A percentile compares a stretch with the other conserved stretches of the same genome.
phyloP scores from a whole-genome alignment of 805 yeast species.

The Ogataea kodamae region DNA sequence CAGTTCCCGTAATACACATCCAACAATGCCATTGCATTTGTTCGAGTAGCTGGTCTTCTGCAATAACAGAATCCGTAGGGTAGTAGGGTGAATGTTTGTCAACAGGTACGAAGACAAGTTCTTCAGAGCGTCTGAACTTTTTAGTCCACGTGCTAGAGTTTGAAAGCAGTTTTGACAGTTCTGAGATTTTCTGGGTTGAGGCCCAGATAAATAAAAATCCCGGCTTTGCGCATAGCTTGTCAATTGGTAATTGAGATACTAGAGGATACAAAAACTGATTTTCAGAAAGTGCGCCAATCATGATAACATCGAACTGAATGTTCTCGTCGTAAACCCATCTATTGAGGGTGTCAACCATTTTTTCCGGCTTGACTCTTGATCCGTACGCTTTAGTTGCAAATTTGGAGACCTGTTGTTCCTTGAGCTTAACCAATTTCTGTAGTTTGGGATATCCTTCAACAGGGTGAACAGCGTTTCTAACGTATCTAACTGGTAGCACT shows the following conservation, averaged over 20 bases:
- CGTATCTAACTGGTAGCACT: conserved; percentile 55
- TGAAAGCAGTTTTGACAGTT: conserved; percentile 49
- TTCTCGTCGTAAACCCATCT: conserved; percentile 58
- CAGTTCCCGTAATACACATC: conserved; percentile 97
- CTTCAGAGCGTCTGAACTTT: conserved; percentile 85
- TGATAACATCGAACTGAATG: conserved; percentile 79
- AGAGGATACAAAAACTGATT: conserved; percentile 65
- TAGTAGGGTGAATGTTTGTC: conserved; percentile 61
- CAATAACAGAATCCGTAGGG: conserved; percentile 48
- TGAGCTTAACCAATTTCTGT: conserved; percentile 62
- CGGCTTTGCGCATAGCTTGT: conserved; percentile 73
- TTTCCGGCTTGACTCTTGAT: conserved; percentile 46
- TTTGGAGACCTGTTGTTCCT: conserved; percentile 50
- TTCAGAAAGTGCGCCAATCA: conserved; percentile 84
- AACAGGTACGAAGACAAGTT: conserved; percentile 76
- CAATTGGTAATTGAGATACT: conserved; percentile 64
- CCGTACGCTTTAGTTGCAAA: conserved; percentile 68
- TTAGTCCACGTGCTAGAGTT: conserved; percentile 41
- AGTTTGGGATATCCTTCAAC: conserved; percentile 86
- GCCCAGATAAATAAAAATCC: conserved; percentile 89
- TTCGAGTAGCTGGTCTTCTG: conserved; percentile 51
- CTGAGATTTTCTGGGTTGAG: conserved; percentile 66
- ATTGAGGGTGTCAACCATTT: conserved; percentile 55
- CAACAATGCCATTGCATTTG: conserved; percentile 94
- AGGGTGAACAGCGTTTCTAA: conserved; percentile 63